These are phyloP conservation scores for Cercospora canescens DNA, from an alignment of 2,329 filamentous ascomycete species.

Conservation along the genomic window DNA sequence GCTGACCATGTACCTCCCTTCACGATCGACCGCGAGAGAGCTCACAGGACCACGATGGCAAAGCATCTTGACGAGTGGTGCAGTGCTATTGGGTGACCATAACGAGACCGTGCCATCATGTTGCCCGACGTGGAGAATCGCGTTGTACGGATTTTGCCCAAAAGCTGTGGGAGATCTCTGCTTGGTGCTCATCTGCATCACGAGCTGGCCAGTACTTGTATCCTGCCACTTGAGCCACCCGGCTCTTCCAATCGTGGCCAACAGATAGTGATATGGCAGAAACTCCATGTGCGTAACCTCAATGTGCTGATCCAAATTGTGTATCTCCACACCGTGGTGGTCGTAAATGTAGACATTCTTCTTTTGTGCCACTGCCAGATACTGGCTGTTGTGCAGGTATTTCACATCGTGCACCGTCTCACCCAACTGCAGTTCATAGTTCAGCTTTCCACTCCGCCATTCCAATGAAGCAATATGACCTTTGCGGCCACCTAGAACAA, in stretches of 20 bases:
- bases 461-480: slow-evolving; percentile 96
- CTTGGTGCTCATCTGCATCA: slow-evolving; percentile 81
- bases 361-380: slow-evolving; percentile 94
- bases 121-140: slow-evolving; percentile 86
- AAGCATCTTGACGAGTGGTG: slow-evolving; percentile 85
- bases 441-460: slow-evolving; percentile 88
- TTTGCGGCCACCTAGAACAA: slow-evolving; percentile 84
- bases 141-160: slow-evolving; percentile 88
- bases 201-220: slow-evolving; percentile 85
- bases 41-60: slow-evolving; percentile 88
- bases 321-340: slow-evolving; percentile 82
- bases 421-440: slow-evolving; percentile 85
- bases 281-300: slow-evolving; percentile 96
- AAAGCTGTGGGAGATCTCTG: slow-evolving; percentile 82
- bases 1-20: slow-evolving; percentile 94
- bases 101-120: slow-evolving; percentile 93
- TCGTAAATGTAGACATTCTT: slow-evolving; percentile 98
- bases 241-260: slow-evolving; percentile 79
- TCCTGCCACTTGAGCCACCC: slow-evolving; percentile 94
- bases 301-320: slow-evolving; percentile 84
- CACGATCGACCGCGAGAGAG: slow-evolving; percentile 79
- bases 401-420: slow-evolving; percentile 88
- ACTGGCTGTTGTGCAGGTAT: slow-evolving; percentile 94
- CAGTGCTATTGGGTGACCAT: slow-evolving; percentile 90
- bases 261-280: slow-evolving; percentile 90